Evolutionary conservation across 2,329 filamentous ascomycete genomes (phyloP), one percentile per base, ranked within the genome.

Genomic region (Aureobasidium zeae): DNA sequence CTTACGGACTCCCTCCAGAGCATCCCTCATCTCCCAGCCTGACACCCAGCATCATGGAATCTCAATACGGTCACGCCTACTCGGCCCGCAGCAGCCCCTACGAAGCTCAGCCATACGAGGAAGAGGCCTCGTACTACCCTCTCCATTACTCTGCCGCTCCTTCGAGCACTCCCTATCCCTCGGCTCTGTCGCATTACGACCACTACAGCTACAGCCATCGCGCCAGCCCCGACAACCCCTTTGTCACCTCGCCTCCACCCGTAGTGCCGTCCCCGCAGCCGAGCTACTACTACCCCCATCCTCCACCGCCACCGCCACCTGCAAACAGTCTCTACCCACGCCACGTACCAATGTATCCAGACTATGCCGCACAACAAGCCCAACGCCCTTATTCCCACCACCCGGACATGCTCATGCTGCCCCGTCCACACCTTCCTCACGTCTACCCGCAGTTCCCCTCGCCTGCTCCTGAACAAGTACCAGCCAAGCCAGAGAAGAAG

Each of bases 1-100:
- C n/a, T n/a, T n/a, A n/a, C n/a, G n/a, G n/a, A n/a, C n/a, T n/a
- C n/a, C n/a, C n/a, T n/a, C n/a, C n/a, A n/a, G n/a, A n/a, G n/a
- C n/a, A n/a, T n/a, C n/a, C n/a, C n/a, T n/a, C n/a, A n/a, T n/a
- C n/a, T n/a, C n/a, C n/a, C 19, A 47, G 51, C 12, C 52, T 46
- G 51, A 38, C 53, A 53, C 51, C 36, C 44, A 45, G 49, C 49
- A 50, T 48, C 54, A 57, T 68, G 59, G 66, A 66, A 37, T 60
- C 55, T 34, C 58, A 60, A 13, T 16, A 36, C 19, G 12, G n/a
- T 17, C 24, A 25, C 15, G 29, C 7, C 30, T 59, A 50, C 53
- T 48, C 46, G 58, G 48, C 52, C 57, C 53, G 10, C 24, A 57
- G 59, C 22, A 59, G 62, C 45, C 61, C 60, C 46, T 53, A 57